Conservation (phyloP, 73 alveolate species). For the Paramecium caudatum region DNA sequence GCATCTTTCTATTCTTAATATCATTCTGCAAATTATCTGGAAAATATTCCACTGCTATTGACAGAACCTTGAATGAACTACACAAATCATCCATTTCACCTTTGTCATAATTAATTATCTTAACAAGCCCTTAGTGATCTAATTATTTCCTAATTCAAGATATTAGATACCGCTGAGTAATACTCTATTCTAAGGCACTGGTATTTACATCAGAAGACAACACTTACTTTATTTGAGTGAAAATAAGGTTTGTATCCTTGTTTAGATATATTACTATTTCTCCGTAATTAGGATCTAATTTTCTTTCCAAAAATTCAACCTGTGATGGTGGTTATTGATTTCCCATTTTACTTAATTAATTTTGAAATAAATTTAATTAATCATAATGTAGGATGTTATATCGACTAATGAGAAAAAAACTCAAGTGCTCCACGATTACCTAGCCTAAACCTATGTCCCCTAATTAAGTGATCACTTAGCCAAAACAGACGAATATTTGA, state of each 20-base stretch:
- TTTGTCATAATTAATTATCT: not conserved
- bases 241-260: not conserved
- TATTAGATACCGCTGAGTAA: not conserved
- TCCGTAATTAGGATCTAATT: constrained; percentile 49
- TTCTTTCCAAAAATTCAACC: constrained; percentile 32
- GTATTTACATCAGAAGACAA: not conserved
- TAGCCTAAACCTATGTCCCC: constrained; percentile 11
- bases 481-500: not conserved
- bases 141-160: not conserved
- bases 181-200: not conserved
- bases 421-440: constrained; percentile 52
- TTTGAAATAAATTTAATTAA: constrained; percentile 16
- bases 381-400: constrained; percentile 44
- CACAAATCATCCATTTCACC: constrained; percentile 31
- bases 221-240: not conserved
- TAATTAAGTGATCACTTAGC: constrained; percentile 27
- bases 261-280: constrained; percentile 12
- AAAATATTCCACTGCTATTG: not conserved
- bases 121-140: not conserved
- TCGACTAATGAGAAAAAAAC: not conserved
- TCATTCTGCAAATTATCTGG: constrained; percentile 1
- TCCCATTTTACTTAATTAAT: constrained; percentile 16
- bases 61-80: not conserved
- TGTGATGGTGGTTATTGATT: constrained; percentile 7
- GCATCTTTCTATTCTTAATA: not conserved